A percentile compares a stretch with the other conserved stretches of the same genome.
phyloP scores from a whole-genome alignment of 305 asterid genomes.

The Rubia balearica region DNA sequence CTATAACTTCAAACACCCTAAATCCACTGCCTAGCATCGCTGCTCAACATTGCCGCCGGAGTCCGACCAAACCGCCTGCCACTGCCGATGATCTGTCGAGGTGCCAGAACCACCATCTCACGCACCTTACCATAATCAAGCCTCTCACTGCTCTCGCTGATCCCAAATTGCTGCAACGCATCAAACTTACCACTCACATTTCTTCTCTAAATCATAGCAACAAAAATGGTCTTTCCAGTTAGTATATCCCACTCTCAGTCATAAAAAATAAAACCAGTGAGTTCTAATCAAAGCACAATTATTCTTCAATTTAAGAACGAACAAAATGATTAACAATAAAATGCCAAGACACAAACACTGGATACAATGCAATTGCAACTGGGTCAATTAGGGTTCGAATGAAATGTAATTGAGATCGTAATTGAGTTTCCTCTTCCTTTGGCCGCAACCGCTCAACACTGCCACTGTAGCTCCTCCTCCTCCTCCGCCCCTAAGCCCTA shows the following conservation, averaged over 20 bases:
- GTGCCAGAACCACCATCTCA: too few species aligned
- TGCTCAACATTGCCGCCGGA: too few species aligned
- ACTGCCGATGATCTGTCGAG: too few species aligned
- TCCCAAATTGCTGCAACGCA: conserved; percentile 50
- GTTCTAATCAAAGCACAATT: conserved; percentile 1
- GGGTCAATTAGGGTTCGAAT: conserved; percentile 14
- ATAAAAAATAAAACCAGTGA: conserved; percentile 3
- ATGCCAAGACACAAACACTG: background rate
- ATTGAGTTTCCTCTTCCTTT: too few species aligned
- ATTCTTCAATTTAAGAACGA: background rate
- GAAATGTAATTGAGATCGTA: conserved; percentile 14
- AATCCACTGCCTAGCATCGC: too few species aligned
- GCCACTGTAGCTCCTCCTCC: too few species aligned
- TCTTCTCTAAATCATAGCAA: conserved; percentile 11
- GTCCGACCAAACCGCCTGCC: too few species aligned
- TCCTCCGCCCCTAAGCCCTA: too few species aligned
- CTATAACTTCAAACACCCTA: too few species aligned
- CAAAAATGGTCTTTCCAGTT: conserved; percentile 10
- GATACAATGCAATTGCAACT: background rate
- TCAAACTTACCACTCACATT: conserved; percentile 32
- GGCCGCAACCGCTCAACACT: too few species aligned
- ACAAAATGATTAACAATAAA: background rate
- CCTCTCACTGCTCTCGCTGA: conserved; percentile 54
- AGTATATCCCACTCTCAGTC: conserved; percentile 17
- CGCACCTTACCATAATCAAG: background rate